Evolutionary conservation across 2,329 filamentous ascomycete species (phyloP).

Genomic region (Hymenotorrendiella dingleyae): DNA sequence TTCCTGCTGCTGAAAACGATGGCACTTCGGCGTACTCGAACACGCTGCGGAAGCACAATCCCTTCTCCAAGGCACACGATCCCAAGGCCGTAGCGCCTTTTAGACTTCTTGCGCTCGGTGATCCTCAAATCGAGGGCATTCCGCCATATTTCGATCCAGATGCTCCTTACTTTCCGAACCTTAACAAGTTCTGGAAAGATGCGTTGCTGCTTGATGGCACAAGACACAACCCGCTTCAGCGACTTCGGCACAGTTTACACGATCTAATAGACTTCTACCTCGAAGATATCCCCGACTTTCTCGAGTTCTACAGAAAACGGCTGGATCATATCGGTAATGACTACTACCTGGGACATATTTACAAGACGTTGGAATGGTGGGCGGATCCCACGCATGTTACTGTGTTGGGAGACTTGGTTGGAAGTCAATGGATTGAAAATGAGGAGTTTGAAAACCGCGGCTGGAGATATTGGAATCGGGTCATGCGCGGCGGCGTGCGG

Average conservation of each 20-base stretch:
- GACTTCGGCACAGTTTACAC: conserved; percentile 48
- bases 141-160: conserved; percentile 65
- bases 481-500: conserved; percentile 63
- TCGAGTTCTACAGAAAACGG: conserved; percentile 67
- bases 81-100: conserved; percentile 58
- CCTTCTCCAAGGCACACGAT: conserved; percentile 23
- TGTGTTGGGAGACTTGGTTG: conserved; percentile 84
- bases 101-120: conserved; percentile 78
- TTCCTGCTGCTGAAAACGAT: conserved; percentile 47
- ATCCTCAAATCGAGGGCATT: conserved; percentile 91
- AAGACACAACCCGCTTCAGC: conserved; percentile 43
- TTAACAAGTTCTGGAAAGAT: conserved; percentile 33
- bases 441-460: conserved; percentile 74
- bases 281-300: conserved; percentile 61
- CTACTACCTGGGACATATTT: conserved; percentile 89
- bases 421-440: conserved; percentile 90
- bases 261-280: conserved; percentile 55
- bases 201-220: conserved; percentile 31
- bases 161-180: conserved; percentile 48
- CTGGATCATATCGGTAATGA: conserved; percentile 92
- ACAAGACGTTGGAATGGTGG: conserved; percentile 79
- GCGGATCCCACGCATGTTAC: conserved; percentile 77
- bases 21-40: conserved; percentile 22
- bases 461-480: conserved; percentile 70
- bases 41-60: conserved; percentile 21